A percentile compares a stretch with the other conserved stretches of the same genome.
phyloP scores from a whole-genome alignment of 139 green algal genomes.

The Chlorella sp. region DNA sequence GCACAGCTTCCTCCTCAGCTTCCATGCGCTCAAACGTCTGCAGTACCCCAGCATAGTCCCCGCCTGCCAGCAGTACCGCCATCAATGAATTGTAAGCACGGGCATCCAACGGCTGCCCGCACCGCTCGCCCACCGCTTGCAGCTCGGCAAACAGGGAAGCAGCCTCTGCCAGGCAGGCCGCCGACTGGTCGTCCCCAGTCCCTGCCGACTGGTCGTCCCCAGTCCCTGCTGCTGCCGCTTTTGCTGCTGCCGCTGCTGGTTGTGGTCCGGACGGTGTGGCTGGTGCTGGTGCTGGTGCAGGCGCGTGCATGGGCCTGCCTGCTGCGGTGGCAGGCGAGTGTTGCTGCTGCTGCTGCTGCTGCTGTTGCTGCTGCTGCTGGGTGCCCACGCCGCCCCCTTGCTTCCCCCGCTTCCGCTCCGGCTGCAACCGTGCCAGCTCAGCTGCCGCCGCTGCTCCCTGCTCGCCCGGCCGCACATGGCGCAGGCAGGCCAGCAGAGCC shows the following conservation, averaged over 20 bases:
- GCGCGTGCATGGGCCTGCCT: not conserved
- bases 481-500: slow-evolving; percentile 36
- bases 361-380: not conserved
- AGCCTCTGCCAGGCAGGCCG: not conserved
- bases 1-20: not conserved
- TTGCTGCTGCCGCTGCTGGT: not conserved
- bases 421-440: not conserved
- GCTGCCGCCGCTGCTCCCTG: not conserved
- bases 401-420: not conserved
- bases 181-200: not conserved
- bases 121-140: not conserved
- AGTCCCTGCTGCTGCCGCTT: not conserved
- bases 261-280: too few relatives aligned
- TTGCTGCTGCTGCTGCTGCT: not conserved
- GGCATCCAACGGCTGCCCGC: not conserved
- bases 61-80: slow-evolving; percentile 25
- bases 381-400: not conserved
- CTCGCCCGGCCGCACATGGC: slow-evolving; percentile 15
- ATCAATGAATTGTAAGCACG: slow-evolving; percentile 13
- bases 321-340: not conserved
- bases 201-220: not conserved
- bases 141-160: not conserved
- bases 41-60: slow-evolving; percentile 21
- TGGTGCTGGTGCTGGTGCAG: too few relatives aligned
- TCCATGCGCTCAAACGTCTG: not conserved